These are phyloP conservation scores for Lactarius deliciosus DNA, from an alignment of 768 basidiomycete species.

Conservation along the genomic window DNA sequence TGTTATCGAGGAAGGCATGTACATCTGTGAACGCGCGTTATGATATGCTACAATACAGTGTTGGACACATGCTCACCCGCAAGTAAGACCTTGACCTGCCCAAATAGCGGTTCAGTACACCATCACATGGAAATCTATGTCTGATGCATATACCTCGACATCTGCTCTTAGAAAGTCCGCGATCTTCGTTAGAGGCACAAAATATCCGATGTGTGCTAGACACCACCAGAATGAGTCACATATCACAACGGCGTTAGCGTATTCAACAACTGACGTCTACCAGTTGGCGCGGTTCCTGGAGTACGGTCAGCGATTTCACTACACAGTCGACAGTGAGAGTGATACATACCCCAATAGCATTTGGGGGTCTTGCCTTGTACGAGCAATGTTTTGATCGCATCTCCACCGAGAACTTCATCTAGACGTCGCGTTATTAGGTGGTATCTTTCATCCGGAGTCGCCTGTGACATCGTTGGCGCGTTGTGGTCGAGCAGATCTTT, in stretches of 20 bases:
- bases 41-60: not conserved
- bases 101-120: slow-evolving; percentile 17
- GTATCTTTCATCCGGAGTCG: slow-evolving; percentile 49
- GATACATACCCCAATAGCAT: slow-evolving; percentile 85
- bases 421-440: slow-evolving; percentile 83
- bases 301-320: not conserved
- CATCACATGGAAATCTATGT: slow-evolving; percentile 29
- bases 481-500: not conserved
- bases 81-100: slow-evolving; percentile 72
- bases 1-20: slow-evolving; percentile 96
- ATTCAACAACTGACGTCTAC: slow-evolving; percentile 67
- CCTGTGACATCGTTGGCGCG: slow-evolving; percentile 11
- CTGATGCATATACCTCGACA: slow-evolving; percentile 60
- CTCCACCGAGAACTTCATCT: slow-evolving; percentile 86
- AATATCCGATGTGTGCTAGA: slow-evolving; percentile 95
- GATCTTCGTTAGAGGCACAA: slow-evolving; percentile 91
- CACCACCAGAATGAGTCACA: not conserved
- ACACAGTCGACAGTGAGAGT: slow-evolving; percentile 10
- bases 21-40: slow-evolving; percentile 54
- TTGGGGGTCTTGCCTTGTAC: slow-evolving; percentile 73
- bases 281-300: slow-evolving; percentile 88
- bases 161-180: slow-evolving; percentile 93
- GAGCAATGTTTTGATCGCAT: slow-evolving; percentile 77
- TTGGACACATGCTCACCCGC: slow-evolving; percentile 52
- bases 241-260: not conserved